These are phyloP conservation scores for Trichoderma asperellum DNA, from an alignment of 2,329 filamentous ascomycete genomes.

Conservation along the genomic window DNA sequence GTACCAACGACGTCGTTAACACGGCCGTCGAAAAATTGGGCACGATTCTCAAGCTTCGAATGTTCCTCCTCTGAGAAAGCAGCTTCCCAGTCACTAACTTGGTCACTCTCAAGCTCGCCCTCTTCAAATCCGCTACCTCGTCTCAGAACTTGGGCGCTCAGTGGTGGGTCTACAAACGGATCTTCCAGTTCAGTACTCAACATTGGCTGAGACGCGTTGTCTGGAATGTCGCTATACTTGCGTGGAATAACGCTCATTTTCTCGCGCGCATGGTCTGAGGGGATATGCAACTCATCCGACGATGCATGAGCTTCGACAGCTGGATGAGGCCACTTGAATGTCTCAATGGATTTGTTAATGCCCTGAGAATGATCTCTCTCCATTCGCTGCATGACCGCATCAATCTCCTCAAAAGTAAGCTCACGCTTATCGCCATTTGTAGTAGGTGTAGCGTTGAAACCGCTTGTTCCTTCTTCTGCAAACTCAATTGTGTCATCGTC, in stretches of 20 bases:
- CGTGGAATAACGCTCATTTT: slow-evolving; percentile 74
- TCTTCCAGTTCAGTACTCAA: slow-evolving; percentile 63
- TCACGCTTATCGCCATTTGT: slow-evolving; percentile 32
- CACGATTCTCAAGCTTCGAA: slow-evolving; percentile 77
- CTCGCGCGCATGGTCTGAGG: slow-evolving; percentile 63
- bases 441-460: slow-evolving; percentile 28
- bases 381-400: slow-evolving; percentile 88
- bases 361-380: slow-evolving; percentile 73
- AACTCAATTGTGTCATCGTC: slow-evolving; percentile 37
- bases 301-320: slow-evolving; percentile 47
- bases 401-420: slow-evolving; percentile 79
- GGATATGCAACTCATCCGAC: slow-evolving; percentile 56
- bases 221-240: slow-evolving; percentile 53
- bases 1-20: slow-evolving; percentile 85
- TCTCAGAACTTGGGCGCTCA: slow-evolving; percentile 54
- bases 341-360: slow-evolving; percentile 64
- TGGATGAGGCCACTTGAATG: slow-evolving; percentile 48
- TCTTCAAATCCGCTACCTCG: slow-evolving; percentile 51
- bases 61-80: slow-evolving; percentile 82
- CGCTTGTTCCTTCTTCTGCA: slow-evolving; percentile 37
- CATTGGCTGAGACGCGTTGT: slow-evolving; percentile 52
- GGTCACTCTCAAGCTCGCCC: slow-evolving; percentile 55
- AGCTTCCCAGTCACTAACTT: slow-evolving; percentile 90
- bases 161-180: slow-evolving; percentile 61
- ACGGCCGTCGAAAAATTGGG: slow-evolving; percentile 86